These are phyloP conservation scores for Aspergillus awamori DNA, from an alignment of 2,329 filamentous ascomycete species.

Conservation along the genomic window DNA sequence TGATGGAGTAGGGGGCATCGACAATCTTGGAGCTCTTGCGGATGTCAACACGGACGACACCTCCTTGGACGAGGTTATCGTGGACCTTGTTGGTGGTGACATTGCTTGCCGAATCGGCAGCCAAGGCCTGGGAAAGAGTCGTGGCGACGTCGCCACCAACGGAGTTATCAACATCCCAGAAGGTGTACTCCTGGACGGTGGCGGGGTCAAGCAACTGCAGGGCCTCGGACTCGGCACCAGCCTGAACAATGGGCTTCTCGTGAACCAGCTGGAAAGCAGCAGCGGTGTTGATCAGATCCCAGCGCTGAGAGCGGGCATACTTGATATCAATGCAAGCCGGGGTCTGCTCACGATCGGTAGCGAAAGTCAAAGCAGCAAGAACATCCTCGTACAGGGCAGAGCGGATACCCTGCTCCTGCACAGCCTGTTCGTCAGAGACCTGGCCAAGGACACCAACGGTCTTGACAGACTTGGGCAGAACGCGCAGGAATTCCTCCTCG, in stretches of 20 bases:
- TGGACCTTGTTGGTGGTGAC: conserved; percentile 62
- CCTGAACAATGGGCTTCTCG: conserved; percentile 43
- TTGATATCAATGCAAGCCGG: conserved; percentile 81
- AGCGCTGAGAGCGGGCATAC: conserved; percentile 74
- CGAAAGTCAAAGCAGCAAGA: conserved; percentile 80
- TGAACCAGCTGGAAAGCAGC: conserved; percentile 50
- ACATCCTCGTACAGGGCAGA: conserved; percentile 94
- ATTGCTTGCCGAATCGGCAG: conserved; percentile 63
- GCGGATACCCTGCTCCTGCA: conserved; percentile 73
- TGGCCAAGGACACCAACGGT: conserved; percentile 87
- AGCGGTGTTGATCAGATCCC: conserved; percentile 56
- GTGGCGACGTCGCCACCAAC: conserved; percentile 65
- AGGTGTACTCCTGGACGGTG: conserved; percentile 79
- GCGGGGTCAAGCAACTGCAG: conserved; percentile 58
- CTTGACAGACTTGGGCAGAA: conserved; percentile 73
- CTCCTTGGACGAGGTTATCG: conserved; percentile 71
- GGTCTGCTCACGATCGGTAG: conserved; percentile 63
- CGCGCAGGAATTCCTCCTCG: conserved; percentile 87
- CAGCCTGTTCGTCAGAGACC: conserved; percentile 71
- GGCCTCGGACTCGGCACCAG: conserved; percentile 43
- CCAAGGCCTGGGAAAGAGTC: conserved; percentile 61
- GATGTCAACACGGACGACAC: conserved; percentile 80
- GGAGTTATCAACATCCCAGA: conserved; percentile 88
- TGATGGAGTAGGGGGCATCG: conserved; percentile 80
- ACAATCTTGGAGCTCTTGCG: conserved; percentile 80